phyloP scores from a whole-genome alignment of 192 early-diverging fungal genomes.

The Rhizophagus prolifer region DNA sequence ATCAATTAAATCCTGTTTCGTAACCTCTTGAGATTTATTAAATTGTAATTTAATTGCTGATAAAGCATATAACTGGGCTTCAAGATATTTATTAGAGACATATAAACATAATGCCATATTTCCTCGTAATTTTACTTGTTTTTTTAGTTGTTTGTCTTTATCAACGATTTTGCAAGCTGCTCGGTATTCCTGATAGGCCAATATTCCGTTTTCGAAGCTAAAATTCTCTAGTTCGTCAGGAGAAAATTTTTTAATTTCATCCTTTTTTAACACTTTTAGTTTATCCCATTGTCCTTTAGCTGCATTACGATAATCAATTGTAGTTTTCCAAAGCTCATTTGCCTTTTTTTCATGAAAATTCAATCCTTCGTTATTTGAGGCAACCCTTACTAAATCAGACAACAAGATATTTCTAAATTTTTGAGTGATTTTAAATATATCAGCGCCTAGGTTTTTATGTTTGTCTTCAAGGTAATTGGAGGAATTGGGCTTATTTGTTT shows the following conservation, averaged over 20 bases:
- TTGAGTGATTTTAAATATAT: background rate
- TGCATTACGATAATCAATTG: conserved; percentile 5
- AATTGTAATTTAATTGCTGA: background rate
- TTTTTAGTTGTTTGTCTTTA: background rate
- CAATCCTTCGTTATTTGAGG: background rate
- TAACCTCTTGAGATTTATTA: background rate
- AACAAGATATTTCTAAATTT: conserved; percentile 2
- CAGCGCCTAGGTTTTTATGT: background rate
- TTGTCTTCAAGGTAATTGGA: background rate
- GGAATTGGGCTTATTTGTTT: background rate
- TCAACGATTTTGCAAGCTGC: conserved; percentile 7
- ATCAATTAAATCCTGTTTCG: background rate
- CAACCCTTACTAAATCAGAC: background rate
- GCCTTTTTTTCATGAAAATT: conserved; percentile 5
- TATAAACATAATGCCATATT: conserved; percentile 11
- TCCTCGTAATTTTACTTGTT: conserved; percentile 11
- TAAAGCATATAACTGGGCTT: conserved; percentile 13
- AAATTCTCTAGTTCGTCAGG: background rate
- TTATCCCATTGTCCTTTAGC: background rate
- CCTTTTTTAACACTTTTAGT: conserved; percentile 2
- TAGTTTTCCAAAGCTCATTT: background rate
- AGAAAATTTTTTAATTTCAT: background rate
- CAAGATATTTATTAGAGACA: background rate
- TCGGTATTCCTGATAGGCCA: background rate
- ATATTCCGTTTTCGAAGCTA: background rate